Evolutionary conservation across 345 rosid genomes (phyloP), one percentile per base, ranked within the genome.

Genomic region (Carallia pectinifolia): DNA sequence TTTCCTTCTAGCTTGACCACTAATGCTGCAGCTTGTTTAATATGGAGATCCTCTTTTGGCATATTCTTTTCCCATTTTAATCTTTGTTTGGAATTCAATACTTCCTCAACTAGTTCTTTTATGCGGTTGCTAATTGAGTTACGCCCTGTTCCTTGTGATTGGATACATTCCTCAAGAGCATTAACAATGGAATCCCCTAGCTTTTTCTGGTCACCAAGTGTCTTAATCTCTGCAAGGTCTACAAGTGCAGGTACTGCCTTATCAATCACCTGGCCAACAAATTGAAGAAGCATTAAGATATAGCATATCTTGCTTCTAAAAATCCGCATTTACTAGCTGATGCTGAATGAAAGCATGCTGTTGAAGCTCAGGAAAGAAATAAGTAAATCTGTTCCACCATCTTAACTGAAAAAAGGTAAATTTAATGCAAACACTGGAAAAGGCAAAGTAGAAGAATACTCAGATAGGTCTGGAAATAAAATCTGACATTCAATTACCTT

Each of bases 1-100:
- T 95, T 92, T 44, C 99, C 99, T 89, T 95, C 99, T 16, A 95
- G 97, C 83, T 95, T 95, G 68, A 92, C 97, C 52, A 90, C 98
- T 54, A 92, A 78, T 4, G 96, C 89, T 0, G 98, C 93, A 34
- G 99, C 99, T 75, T 95, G 99, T 77, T 95, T 95, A 65, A 95
- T 92, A 65, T 92, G 99, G 75, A 95, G 96, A 83, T 95, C 99
- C 80, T 88, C 97, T 74, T 95, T 95, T n/a, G 89, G 92, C 87
- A 92, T 92, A 67, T 71, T 88, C 81, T 92, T 95, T 77, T 95
- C 99, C 96, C 98, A 80, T 78, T 90, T 95, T 48, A 92, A 80
- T 79, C 96, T 85, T 62, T 90, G 89, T 66, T 89, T 77, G 29
- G 88, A 86, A 66, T 18, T 92, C 63, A 92, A 75, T 0, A 90